phyloP scores from a whole-genome alignment of 257 asterid genomes.

The Sherardia arvensis region DNA sequence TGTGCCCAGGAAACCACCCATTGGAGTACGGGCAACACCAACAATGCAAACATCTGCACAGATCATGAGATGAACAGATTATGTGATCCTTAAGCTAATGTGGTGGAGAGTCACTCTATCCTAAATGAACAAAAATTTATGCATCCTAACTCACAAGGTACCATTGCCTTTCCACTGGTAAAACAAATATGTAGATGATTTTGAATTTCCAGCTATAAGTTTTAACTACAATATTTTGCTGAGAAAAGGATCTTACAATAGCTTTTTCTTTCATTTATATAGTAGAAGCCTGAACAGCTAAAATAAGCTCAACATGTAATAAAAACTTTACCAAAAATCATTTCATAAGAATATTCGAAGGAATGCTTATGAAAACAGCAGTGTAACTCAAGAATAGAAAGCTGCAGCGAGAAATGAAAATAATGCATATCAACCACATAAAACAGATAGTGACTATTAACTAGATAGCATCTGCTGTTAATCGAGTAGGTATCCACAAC shows the following conservation, averaged over 20 bases:
- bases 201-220: neutral
- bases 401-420: neutral
- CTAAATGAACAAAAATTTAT: neutral
- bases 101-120: neutral
- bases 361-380: neutral
- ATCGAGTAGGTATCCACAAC: neutral
- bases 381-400: neutral
- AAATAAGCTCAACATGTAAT: neutral
- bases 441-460: neutral
- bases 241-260: neutral
- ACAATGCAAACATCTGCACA: constrained; percentile 87
- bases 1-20: constrained; percentile 92
- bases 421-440: neutral
- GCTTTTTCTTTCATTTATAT: neutral
- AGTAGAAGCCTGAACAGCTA: neutral
- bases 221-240: neutral
- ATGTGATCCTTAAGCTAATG: neutral
- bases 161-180: neutral
- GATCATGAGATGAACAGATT: constrained; percentile 7
- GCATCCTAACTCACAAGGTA: neutral
- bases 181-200: neutral
- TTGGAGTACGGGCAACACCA: constrained; percentile 94
- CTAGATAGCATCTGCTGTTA: neutral
- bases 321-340: neutral
- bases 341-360: neutral